Conservation (phyloP, 768 basidiomycete genomes). For the Pleurotus citrinopileatus region DNA sequence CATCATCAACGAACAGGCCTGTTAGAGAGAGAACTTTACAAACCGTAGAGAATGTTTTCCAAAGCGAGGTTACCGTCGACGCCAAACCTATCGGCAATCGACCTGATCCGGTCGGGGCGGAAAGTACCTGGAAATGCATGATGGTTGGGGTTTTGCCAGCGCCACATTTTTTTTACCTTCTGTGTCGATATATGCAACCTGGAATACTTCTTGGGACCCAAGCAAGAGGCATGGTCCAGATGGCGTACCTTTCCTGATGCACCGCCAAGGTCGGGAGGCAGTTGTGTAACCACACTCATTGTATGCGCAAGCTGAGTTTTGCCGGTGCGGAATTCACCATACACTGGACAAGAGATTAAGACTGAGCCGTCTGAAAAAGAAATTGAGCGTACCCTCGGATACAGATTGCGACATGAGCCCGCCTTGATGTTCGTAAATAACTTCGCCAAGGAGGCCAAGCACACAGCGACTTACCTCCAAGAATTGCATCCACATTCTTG, state of each 20-base stretch:
- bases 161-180: constrained; percentile 48
- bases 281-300: constrained; percentile 86
- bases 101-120: constrained; percentile 87
- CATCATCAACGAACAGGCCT: neutral
- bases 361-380: neutral
- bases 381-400: constrained; percentile 63
- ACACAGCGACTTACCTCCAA: constrained; percentile 58
- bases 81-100: constrained; percentile 91
- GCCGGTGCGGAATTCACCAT: constrained; percentile 94
- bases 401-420: constrained; percentile 93
- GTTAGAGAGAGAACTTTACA: constrained; percentile 6
- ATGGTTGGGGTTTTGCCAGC: neutral
- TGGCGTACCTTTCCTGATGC: constrained; percentile 76
- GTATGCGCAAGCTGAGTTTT: constrained; percentile 97
- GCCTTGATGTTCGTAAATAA: constrained; percentile 39
- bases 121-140: constrained; percentile 65
- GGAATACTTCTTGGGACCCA: neutral
- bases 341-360: constrained; percentile 58
- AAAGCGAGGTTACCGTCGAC: constrained; percentile 86
- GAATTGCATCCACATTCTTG: constrained; percentile 84
- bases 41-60: constrained; percentile 91
- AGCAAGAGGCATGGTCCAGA: constrained; percentile 9
- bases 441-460: neutral
- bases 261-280: constrained; percentile 87
- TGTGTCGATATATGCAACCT: constrained; percentile 93